Evolutionary conservation across 305 asterid genomes (phyloP).

Genomic region (Ruellia speciosa): DNA sequence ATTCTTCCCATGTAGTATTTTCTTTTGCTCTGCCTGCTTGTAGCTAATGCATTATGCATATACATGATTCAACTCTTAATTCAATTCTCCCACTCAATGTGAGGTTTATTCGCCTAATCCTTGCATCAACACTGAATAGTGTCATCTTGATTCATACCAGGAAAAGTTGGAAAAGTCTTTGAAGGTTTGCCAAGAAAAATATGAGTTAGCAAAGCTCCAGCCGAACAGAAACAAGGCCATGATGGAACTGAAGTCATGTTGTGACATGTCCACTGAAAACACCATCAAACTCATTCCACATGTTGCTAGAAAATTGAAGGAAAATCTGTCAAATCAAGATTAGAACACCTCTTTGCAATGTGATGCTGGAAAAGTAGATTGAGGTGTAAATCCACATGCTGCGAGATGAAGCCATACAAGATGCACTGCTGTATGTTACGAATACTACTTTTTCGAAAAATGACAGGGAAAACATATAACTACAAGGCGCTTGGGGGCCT

Average conservation of each 20-base stretch:
- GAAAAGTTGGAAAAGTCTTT: constrained; percentile 63
- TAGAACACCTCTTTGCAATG: constrained; percentile 5
- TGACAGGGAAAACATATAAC: too few relatives aligned
- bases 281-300: constrained; percentile 57
- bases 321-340: constrained; percentile 35
- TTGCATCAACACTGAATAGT: not conserved
- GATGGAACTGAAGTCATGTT: constrained; percentile 64
- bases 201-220: constrained; percentile 59
- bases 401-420: not conserved
- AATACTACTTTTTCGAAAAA: too few relatives aligned
- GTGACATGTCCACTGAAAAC: constrained; percentile 54
- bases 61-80: too few relatives aligned
- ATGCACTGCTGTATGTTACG: too few relatives aligned
- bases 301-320: constrained; percentile 57
- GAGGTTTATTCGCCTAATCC: not conserved
- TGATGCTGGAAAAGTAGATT: not conserved
- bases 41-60: too few relatives aligned
- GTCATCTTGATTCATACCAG: constrained; percentile 25
- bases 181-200: constrained; percentile 81
- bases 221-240: constrained; percentile 31
- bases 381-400: not conserved
- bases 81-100: too few relatives aligned
- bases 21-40: too few relatives aligned
- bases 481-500: too few relatives aligned
- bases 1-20: too few relatives aligned